Base-by-base conservation (phyloP, 805 yeast species). In the Yarrowia porcina region DNA sequence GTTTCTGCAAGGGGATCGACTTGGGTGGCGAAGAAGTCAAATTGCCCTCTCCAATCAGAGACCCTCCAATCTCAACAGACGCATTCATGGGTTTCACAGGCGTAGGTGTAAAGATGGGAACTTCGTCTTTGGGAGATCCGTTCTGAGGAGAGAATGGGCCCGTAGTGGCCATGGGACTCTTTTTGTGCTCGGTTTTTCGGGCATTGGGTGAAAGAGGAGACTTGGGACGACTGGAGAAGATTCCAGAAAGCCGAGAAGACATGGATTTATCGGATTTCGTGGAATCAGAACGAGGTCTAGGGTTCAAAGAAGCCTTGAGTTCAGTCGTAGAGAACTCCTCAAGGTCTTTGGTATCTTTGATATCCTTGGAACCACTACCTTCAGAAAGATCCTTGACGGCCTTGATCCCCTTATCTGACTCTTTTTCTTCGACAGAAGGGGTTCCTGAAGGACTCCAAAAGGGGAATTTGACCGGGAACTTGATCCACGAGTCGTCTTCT, bases 381-480 rank as follows among this genome's bases (percentile, higher is more conserved):
- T 45, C 52, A 15, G 56, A 15, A 4, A 49, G 38, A 2, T 49
- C 56, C 56, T 32, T 32, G 28, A 49, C 28, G 2, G 38, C 56
- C 30, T 32, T 52, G n/a, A 52, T n/a, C 4, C 38, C 44, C 44
- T 36, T 36, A 4, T 33, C 56, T 3, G 21, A 20, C 30, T 50
- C 59, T 17, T 35, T 36, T 4, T 36, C 44, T 13, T 52, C 59
- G 2, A 35, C 59, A 7, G 44, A 23, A 7, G 59, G 59, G 4
- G 59, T 52, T 15, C 25, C 30, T 11, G 61, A 56, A 10, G 61
- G 61, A 17, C 49, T 39, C 61, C 61, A 56, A 30, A 60, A 60
- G 15, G 61, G 63, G 21, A 50, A 60, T 12, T 60, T 50, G 20
- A 49, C 56, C 8, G 56, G 59, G 27, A 56, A 56, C 21, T 56